Evolutionary conservation across 2,329 filamentous ascomycete species (phyloP), one percentile per base, ranked within the genome.

Genomic region (Cercospora zeae-maydis): DNA sequence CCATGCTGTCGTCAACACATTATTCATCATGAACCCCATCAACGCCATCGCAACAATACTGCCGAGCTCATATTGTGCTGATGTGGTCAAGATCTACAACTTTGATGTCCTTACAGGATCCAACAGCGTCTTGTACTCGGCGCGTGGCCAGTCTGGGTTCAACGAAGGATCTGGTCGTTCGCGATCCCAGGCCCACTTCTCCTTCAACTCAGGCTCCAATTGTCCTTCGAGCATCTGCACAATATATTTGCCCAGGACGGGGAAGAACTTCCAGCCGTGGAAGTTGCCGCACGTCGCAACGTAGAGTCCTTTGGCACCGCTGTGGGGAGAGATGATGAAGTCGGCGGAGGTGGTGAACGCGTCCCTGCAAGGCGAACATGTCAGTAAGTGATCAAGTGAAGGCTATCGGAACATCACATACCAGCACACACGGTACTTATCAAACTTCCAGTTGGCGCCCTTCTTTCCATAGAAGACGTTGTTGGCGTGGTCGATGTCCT

Each of bases 401-500:
- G 14, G 19, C 39, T 11, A 16, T 7, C 14, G 11, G 2, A 4
- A 24, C 19, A 49, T 24, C 24, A 76, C 82, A 74, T 74, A 88
- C 86, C 87, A 89, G 80, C 86, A 89, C 63, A 89, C 84, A 5
- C 87, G 81, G 70, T 87, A 82, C 70, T 87, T 84, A 61, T 82
- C 82, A 74, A 86, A 81, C 65, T 83, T 81, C 85, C 84, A 88
- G 47, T 75, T 71, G 11, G 78, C 79, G 33, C 82, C 81, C 19
- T 82, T 81, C 54, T 81, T 79, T 8, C 86, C 86, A 67, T 87
- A 88, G 66, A 86, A 87, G 1, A 84, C 78, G 51, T 81, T 75
- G 61, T 82, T 84, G 2, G 84, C 81, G 49, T 83, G 76, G n/a
- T 79, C 72, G 39, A 88, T 84, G 63, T 88, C 86, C 45, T 84